phyloP scores from a whole-genome alignment of 228 moss, liverwort and hornwort species.

The Sphagnum magellanicum region DNA sequence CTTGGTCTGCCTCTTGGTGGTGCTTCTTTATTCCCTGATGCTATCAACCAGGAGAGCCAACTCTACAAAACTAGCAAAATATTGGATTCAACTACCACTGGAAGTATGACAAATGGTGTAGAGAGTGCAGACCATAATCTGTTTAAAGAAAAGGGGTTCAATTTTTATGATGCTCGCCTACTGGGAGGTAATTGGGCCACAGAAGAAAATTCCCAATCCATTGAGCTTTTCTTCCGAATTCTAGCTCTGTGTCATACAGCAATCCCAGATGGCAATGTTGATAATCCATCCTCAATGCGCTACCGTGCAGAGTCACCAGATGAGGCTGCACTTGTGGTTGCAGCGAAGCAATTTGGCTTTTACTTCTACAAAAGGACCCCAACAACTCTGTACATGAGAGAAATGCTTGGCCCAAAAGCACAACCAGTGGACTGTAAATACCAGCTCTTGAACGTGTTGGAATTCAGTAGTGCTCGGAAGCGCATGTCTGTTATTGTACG shows the following conservation, averaged over 20 bases:
- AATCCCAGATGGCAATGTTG: constrained; percentile 37
- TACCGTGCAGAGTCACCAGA: constrained; percentile 47
- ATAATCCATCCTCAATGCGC: constrained; percentile 16
- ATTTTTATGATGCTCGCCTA: constrained; percentile 32
- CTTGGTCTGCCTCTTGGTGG: constrained; percentile 17
- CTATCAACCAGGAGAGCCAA: not conserved
- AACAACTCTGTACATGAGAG: constrained; percentile 22
- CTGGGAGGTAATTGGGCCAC: constrained; percentile 29
- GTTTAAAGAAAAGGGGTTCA: constrained; percentile 29
- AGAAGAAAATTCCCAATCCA: constrained; percentile 19
- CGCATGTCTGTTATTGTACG: constrained; percentile 55
- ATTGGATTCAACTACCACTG: not conserved
- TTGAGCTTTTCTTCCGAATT: constrained; percentile 25
- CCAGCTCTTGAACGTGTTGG: constrained; percentile 39
- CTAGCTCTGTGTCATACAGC: constrained; percentile 51
- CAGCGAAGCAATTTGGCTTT: constrained; percentile 55
- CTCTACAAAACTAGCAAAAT: not conserved
- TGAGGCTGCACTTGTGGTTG: constrained; percentile 43
- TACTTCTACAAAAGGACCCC: constrained; percentile 39
- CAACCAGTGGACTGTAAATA: constrained; percentile 17
- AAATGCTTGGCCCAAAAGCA: constrained; percentile 10
- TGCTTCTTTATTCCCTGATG: not conserved
- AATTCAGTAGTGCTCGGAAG: constrained; percentile 48
- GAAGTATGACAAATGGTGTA: not conserved
- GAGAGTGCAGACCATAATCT: constrained; percentile 1